Base-by-base conservation (phyloP, 257 asterid genomes). In the Datura wrightii region DNA sequence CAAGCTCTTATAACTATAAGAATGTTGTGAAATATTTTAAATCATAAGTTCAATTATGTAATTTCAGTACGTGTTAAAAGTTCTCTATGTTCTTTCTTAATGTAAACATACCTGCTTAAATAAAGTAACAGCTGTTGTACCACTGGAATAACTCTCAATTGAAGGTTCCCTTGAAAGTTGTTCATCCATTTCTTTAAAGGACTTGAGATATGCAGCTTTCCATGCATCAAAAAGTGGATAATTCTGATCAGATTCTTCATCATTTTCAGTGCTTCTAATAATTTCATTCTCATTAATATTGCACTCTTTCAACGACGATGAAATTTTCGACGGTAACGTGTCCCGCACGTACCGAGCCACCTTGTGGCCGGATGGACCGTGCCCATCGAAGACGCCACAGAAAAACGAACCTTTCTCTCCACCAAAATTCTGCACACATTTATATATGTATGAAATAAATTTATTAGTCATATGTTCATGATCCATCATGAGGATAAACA, bases 311-410 rank as follows among this genome's bases (percentile, higher is more conserved):
- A 87, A 88, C 0, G 85, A 10, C n/a, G 83, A 11, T 7, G 98
- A 93, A n/a, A 95, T 89, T 86, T 92, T 94, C 1, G 92, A 88
- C 0, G 99, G 99, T 88, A 95, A 85, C 59, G 52, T 18, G 52
- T 95, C 98, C 0, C 99, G 97, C 36, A 94, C 79, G 19, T 90
- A 91, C 0, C 80, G 94, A 0, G 99, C 90, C 85, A 95, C 99
- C 86, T 89, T 89, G 89, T 95, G 97, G 54, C 99, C 99, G 0
- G 93, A 89, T 0, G 98, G 99, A 46, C 99, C 99, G 72, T 95
- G 99, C 3, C 99, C 99, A 56, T 95, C 99, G 62, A 95, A 92
- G 54, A 95, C 99, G 3, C 90, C 98, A 63, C 97, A 91, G 66
- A 90, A 94, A 83, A 87, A 83, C 90, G 80, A 84, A 84, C 93